Evolutionary conservation across 169 alveolate species (phyloP).

Genomic region (Cryptosporidium andersoni): DNA sequence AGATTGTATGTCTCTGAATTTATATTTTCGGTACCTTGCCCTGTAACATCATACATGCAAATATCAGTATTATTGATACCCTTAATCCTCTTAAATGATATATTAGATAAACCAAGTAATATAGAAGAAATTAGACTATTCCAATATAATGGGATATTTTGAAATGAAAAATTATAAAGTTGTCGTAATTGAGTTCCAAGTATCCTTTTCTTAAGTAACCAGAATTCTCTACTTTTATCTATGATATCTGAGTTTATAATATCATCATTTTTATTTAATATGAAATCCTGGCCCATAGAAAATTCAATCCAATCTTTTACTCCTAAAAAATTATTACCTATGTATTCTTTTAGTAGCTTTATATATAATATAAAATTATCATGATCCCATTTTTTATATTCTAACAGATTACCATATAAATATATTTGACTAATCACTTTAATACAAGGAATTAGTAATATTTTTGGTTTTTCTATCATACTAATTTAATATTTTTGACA

Average conservation of each 20-base stretch:
- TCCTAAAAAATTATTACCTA: conserved; percentile 5
- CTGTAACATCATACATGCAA: neutral
- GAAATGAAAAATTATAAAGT: conserved; percentile 17
- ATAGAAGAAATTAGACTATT: neutral
- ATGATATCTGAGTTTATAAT: neutral
- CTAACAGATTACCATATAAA: no score
- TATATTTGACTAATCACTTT: no score
- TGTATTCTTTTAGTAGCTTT: conserved; percentile 17
- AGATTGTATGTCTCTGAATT: neutral
- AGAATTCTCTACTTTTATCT: conserved; percentile 15
- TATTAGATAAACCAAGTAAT: no score
- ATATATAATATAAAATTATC: conserved; percentile 21
- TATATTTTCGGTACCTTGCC: neutral
- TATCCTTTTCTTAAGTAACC: conserved; percentile 29
- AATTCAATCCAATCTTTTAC: conserved; percentile 31
- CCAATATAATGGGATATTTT: conserved; percentile 23
- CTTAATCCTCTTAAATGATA: no score
- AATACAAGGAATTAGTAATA: no score
- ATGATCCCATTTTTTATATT: neutral
- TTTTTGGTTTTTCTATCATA: no score
- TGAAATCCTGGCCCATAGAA: conserved; percentile 27
- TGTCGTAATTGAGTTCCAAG: conserved; percentile 9
- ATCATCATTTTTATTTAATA: conserved; percentile 3
- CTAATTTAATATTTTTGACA: no score
- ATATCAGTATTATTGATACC: no score